A percentile compares a stretch with the other conserved stretches of the same genome.
Conservation (phyloP, 1,284 basidiomycete genomes). For the Porodaedalea pini region DNA sequence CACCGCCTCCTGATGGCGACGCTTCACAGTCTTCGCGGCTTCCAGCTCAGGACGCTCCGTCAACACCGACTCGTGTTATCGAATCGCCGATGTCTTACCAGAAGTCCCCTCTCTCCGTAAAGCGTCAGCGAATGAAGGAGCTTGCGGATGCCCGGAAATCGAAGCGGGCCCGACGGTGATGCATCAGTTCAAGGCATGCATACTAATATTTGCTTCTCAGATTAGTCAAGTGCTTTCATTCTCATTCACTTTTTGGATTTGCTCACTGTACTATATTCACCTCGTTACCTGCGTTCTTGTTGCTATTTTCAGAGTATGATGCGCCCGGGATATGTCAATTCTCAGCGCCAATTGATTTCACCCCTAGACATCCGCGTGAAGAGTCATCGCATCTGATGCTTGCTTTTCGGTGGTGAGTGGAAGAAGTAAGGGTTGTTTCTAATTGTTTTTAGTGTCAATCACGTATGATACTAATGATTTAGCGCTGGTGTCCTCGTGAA, state of each 20-base stretch:
- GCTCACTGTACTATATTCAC: not conserved
- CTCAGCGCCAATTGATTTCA: no score
- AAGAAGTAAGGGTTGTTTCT: no score
- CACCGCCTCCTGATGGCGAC: not conserved
- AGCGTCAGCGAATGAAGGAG: conserved; percentile 36
- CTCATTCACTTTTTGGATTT: no score
- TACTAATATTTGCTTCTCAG: no score
- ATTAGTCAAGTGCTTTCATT: no score
- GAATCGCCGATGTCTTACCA: conserved; percentile 28
- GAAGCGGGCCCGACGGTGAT: conserved; percentile 12
- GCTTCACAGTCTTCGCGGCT: not conserved
- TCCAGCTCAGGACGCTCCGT: not conserved
- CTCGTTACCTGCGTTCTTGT: not conserved
- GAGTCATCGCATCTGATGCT: not conserved
- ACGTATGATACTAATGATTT: no score
- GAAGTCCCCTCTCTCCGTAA: conserved; percentile 34
- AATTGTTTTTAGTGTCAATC: no score
- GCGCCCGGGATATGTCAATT: no score
- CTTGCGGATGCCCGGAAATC: conserved; percentile 29
- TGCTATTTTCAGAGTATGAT: no score
- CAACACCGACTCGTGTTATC: not conserved
- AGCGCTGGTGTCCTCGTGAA: no score
- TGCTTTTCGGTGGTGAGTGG: no score
- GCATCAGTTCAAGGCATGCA: no score
- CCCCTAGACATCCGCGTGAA: not conserved